Evolutionary conservation across 1,139 yeast genomes (phyloP), one percentile per base, ranked within the genome.

Genomic region (Kurtzmaniella quercitrusa): DNA sequence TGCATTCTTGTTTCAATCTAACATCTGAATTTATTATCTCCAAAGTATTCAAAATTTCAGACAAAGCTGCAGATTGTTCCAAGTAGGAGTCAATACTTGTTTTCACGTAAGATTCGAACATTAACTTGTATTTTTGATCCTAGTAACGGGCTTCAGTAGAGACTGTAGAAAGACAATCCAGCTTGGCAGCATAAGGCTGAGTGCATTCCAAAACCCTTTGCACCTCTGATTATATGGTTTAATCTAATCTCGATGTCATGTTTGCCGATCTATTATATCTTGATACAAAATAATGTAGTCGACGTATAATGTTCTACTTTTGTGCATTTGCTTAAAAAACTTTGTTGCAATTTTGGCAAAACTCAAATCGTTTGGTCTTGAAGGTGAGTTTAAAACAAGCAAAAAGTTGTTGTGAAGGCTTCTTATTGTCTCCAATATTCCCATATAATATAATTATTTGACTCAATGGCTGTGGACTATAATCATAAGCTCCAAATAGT

Each of bases 61-160:
- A 12, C n/a, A 26, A 26, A 6, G 30, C 6, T 12, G 22, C 22
- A 14, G 12, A 16, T 7, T 34, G 23, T 19, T 34, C 26, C n/a
- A 9, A 8, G 5, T 3, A 6, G 4, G 11, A n/a, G 14, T 41
- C 16, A 20, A 53, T 43, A 2, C 63, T 50, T 32, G 50, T 43
- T 35, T 66, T 66, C 7, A 47, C 26, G 4, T 78, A 50, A 1
- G 74, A 63, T 38, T 75, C 76, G 18, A 78, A 49, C 20, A 80
- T 65, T 35, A 81, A 58, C 39, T 69, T 66, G 51, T 80, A 80
- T 49, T 78, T 76, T 4, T 61, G 14, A 78, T 65, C 45, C 86
- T 59, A 18, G 74, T 62, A 3, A 78, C 65, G 2, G 87, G 86
- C 54, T 71, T 70, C 48, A 78, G 80, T 32, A 78, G 57, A 80